Base-by-base conservation (phyloP, 441 rosid species). In the Brassica balearica region DNA sequence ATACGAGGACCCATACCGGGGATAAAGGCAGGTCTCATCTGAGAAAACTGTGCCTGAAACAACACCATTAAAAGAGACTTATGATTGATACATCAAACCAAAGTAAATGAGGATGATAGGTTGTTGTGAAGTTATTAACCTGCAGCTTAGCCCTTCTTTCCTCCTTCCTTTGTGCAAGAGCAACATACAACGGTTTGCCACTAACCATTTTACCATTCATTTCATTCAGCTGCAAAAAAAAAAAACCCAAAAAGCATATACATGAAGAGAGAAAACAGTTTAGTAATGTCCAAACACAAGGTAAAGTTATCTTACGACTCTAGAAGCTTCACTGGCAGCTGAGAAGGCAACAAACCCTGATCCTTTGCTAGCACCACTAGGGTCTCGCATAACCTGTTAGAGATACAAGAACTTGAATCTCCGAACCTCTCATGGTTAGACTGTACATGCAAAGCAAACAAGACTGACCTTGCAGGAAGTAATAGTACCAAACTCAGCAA, bases 141-240 rank as follows among this genome's bases (percentile, higher is more conserved):
- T 87, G 89, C 82, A 90, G 79, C 84, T 88, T 86, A 63, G 92
- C 90, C 80, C 89, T 84, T 82, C 94, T 80, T 51, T 90, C 92
- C 81, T 88, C 92, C 62, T 88, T 90, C 77, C 90, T 74, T 51
- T 87, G 93, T 5, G 93, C 91, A 65, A 86, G 86, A 58, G 89
- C 93, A n/a, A 90, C 97, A 86, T 90, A 92, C 69, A 92, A 87
- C 4, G 92, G 94, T 82, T 88, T 90, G 80, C 88, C 84, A 74
- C 84, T 85, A 61, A 92, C 77, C 91, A 91, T 88, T 83, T 86
- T 91, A 58, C 92, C 91, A 65, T 85, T 84, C 96, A 91, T 90
- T 82, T 86, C 93, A 8, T 68, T 4, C 23, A 92, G 85, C 94
- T 90, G 74, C 60, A 17, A 15, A 59, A 60, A n/a, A 59, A 60